phyloP scores from a whole-genome alignment of 1,284 basidiomycete species.

The Tilletia indica region DNA sequence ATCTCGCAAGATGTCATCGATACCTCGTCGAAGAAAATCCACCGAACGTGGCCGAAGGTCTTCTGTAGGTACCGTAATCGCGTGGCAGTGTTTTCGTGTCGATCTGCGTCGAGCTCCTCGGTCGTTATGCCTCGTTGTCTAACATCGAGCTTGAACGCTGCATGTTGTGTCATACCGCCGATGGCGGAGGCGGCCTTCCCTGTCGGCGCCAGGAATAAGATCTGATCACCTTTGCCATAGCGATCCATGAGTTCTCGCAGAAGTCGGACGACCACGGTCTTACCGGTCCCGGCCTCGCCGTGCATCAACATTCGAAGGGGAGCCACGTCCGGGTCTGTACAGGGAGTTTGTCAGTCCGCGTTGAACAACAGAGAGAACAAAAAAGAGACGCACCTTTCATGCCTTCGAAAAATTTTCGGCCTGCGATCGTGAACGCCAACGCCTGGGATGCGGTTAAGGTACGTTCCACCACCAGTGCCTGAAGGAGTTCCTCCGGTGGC shows the following conservation, averaged over 20 bases:
- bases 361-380: too few relatives aligned
- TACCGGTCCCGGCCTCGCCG: background rate
- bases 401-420: background rate
- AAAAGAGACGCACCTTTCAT: too few relatives aligned
- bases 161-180: background rate
- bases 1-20: too few relatives aligned
- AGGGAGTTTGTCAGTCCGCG: too few relatives aligned
- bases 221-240: background rate
- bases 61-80: background rate
- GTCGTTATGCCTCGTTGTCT: background rate
- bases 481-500: background rate
- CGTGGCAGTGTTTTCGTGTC: background rate
- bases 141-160: background rate
- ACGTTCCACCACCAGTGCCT: background rate
- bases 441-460: background rate
- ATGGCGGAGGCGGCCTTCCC: background rate
- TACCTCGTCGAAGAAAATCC: background rate
- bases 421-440: background rate
- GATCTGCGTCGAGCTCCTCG: background rate
- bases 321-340: background rate
- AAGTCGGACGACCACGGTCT: background rate
- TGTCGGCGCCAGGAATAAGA: background rate
- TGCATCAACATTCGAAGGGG: background rate
- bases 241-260: background rate
- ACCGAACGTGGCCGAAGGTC: background rate